These are phyloP conservation scores for Fusarium chuoi DNA, from an alignment of 2,329 filamentous ascomycete genomes.

Conservation along the genomic window DNA sequence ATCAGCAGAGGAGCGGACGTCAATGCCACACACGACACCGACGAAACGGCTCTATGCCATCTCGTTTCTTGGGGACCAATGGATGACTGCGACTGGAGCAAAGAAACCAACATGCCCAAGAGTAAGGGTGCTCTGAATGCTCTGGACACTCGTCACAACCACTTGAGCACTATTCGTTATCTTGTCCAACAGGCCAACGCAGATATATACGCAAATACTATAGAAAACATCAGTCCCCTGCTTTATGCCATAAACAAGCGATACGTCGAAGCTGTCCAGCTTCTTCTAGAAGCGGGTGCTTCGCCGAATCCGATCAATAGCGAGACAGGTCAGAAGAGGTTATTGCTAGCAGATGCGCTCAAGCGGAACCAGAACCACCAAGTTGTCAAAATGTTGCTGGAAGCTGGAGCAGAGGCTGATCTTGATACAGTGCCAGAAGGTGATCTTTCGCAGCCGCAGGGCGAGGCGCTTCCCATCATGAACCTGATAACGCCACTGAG, in stretches of 20 bases:
- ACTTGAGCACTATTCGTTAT: constrained; percentile 20
- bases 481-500: constrained; percentile 10
- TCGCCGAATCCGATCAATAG: constrained; percentile 26
- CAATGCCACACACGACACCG: constrained; percentile 2
- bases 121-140: constrained; percentile 15
- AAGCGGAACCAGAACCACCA: background rate
- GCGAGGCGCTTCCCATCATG: constrained; percentile 25
- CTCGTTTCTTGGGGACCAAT: constrained; percentile 16
- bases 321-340: constrained; percentile 3
- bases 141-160: constrained; percentile 9
- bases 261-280: constrained; percentile 14
- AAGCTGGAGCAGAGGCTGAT: constrained; percentile 30
- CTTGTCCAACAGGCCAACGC: constrained; percentile 20
- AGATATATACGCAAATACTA: constrained; percentile 11
- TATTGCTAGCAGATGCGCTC: constrained; percentile 24
- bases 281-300: constrained; percentile 29
- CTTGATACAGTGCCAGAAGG: constrained; percentile 3
- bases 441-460: background rate
- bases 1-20: constrained; percentile 14
- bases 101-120: constrained; percentile 8
- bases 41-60: constrained; percentile 24
- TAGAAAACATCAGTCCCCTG: constrained; percentile 7
- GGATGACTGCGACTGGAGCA: background rate
- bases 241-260: constrained; percentile 9
- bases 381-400: constrained; percentile 13